phyloP scores from a whole-genome alignment of 257 asterid genomes.

The Haberlea rhodopensis region DNA sequence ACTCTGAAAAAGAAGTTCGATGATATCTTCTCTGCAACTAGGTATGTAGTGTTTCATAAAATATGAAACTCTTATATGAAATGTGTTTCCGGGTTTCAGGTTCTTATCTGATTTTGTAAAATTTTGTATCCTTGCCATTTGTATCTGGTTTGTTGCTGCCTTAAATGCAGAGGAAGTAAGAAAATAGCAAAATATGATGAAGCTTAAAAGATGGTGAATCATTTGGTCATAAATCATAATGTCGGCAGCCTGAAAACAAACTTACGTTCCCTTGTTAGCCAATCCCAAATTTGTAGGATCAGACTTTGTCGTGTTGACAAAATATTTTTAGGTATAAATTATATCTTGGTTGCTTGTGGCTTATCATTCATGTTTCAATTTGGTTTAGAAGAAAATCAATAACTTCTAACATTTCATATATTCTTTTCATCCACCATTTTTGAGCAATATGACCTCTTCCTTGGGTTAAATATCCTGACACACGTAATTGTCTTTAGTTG shows the following conservation, averaged over 20 bases:
- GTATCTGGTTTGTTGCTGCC: background rate
- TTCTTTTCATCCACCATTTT: no score
- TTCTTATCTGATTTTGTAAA: constrained; percentile 13
- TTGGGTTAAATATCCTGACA: no score
- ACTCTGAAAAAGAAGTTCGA: constrained; percentile 92
- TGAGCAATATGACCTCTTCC: no score
- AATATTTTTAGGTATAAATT: constrained; percentile 2
- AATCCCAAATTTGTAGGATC: background rate
- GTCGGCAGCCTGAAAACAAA: background rate
- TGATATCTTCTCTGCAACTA: constrained; percentile 95
- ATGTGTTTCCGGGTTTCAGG: constrained; percentile 10
- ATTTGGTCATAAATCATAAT: background rate
- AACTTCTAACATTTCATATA: background rate
- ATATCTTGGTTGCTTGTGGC: constrained; percentile 9
- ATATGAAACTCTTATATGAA: background rate
- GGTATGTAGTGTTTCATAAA: constrained; percentile 45
- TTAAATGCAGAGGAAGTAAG: background rate
- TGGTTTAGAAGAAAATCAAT: background rate
- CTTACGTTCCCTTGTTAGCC: background rate
- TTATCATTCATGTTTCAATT: background rate
- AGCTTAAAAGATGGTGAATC: background rate
- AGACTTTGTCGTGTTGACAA: background rate
- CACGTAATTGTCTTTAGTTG: background rate
- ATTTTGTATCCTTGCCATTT: background rate
- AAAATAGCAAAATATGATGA: background rate